A percentile compares a stretch with the other conserved stretches of the same genome.
phyloP scores from a whole-genome alignment of 306 rosid species.

The Vachellia pachyceras region DNA sequence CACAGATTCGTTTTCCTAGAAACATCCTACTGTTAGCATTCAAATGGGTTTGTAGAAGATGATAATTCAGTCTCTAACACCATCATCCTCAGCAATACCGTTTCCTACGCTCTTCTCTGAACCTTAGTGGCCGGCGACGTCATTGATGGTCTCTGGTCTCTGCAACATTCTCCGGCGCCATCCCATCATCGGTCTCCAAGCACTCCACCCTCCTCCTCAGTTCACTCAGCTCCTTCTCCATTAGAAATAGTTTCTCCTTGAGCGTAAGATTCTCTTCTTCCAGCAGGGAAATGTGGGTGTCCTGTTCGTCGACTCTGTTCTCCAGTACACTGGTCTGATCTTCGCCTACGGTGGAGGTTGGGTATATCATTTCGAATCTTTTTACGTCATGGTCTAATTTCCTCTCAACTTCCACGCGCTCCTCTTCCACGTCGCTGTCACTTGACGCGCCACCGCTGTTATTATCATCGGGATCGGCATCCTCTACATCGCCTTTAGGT shows the following conservation, averaged over 20 bases:
- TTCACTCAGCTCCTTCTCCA: constrained; percentile 72
- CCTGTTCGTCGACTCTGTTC: constrained; percentile 76
- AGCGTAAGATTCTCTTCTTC: constrained; percentile 71
- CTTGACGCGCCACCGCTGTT: constrained; percentile 54
- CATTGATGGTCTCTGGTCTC: constrained; percentile 53
- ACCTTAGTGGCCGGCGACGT: constrained; percentile 30
- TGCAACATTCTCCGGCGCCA: constrained; percentile 37
- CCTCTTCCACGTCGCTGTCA: constrained; percentile 70
- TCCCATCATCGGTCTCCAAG: constrained; percentile 57
- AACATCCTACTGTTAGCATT: not conserved
- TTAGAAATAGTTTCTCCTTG: constrained; percentile 66
- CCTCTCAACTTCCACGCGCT: constrained; percentile 69
- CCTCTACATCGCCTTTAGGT: constrained; percentile 39
- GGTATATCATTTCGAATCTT: constrained; percentile 76
- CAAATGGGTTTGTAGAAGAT: no score
- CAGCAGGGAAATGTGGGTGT: constrained; percentile 59
- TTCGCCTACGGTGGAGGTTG: constrained; percentile 51
- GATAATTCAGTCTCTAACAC: not conserved
- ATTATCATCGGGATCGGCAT: constrained; percentile 18
- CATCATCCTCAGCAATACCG: constrained; percentile 14
- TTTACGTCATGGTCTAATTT: constrained; percentile 71
- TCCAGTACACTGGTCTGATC: constrained; percentile 61
- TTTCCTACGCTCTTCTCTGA: constrained; percentile 54
- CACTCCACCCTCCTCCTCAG: constrained; percentile 60
- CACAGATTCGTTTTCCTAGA: not conserved